Base-by-base conservation (phyloP, 2,329 filamentous ascomycete species). In the Nemania serpens region DNA sequence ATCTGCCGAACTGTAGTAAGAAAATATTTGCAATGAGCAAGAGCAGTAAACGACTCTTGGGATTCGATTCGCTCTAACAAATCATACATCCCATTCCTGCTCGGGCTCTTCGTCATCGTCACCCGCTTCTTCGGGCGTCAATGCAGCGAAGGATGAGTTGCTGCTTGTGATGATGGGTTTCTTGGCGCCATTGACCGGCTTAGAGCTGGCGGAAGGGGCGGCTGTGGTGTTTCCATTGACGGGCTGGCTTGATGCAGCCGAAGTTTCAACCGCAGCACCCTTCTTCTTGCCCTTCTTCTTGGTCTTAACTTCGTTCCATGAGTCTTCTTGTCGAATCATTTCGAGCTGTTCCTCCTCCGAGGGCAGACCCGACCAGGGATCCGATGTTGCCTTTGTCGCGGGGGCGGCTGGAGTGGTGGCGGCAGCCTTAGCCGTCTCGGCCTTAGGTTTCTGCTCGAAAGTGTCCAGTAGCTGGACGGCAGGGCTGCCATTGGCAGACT, bases 261-360 rank as follows among this genome's bases (percentile, higher is more conserved):
- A 55, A 45, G 69, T 64, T 58, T 80, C 75, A 18, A 72, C 74
- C 6, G 77, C 70, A 33, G 78, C 74, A 59, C 73, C 73, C 75
- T 81, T 77, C 72, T 78, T 79, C 72, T 76, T 76, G 51, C 72
- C 68, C 68, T 73, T 72, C 70, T 75, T 74, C 70, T 79, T 81
- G 20, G 74, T 75, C 63, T 76, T 76, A 51, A 89, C 86, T 34
- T 85, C 86, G 72, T 77, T 86, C 86, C 86, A 89, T 17, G 75
- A 73, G 20, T 75, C 74, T 45, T 79, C 77, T 66, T 86, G 76
- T 68, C 81, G 81, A 57, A 86, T 77, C 71, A 83, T 76, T 75
- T 86, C 80, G 66, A 87, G 77, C 75, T 88, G 85, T 74, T 87
- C 83, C 73, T 88, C 85, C 72, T 88, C 84, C 0, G 85, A 86